Conservation (phyloP, 345 rosid species). For the Cardamine occulta region DNA sequence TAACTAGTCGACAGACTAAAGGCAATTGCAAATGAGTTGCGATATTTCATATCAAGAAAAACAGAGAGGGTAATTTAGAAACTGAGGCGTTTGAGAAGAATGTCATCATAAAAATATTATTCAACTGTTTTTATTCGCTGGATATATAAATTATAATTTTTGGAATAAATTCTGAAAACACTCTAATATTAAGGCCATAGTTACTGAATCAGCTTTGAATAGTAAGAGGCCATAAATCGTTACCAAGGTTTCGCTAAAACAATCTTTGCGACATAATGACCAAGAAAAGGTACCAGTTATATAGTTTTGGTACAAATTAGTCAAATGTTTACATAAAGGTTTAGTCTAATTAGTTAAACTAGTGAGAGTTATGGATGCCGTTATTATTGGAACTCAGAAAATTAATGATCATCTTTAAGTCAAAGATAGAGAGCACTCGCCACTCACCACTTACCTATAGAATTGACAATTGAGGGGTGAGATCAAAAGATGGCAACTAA, state of each 20-base stretch:
- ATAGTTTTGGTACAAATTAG: background rate
- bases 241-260: background rate
- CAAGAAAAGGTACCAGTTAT: background rate
- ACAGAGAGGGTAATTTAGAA: too few relatives aligned
- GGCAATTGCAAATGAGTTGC: too few relatives aligned
- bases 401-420: background rate
- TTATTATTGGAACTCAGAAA: conserved; percentile 1
- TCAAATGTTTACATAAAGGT: background rate
- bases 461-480: background rate
- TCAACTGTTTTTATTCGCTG: too few relatives aligned
- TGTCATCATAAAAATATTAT: too few relatives aligned
- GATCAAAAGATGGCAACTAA: background rate
- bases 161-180: background rate
- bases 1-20: too few relatives aligned
- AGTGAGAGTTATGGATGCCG: background rate
- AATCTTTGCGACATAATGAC: background rate
- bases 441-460: background rate
- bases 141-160: background rate
- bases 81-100: too few relatives aligned
- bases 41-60: too few relatives aligned
- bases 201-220: background rate
- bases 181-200: background rate
- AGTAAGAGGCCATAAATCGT: background rate
- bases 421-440: conserved; percentile 8
- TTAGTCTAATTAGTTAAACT: background rate